Evolutionary conservation across 805 yeast genomes (phyloP).

Genomic region (Pachysolen tannophilus): DNA sequence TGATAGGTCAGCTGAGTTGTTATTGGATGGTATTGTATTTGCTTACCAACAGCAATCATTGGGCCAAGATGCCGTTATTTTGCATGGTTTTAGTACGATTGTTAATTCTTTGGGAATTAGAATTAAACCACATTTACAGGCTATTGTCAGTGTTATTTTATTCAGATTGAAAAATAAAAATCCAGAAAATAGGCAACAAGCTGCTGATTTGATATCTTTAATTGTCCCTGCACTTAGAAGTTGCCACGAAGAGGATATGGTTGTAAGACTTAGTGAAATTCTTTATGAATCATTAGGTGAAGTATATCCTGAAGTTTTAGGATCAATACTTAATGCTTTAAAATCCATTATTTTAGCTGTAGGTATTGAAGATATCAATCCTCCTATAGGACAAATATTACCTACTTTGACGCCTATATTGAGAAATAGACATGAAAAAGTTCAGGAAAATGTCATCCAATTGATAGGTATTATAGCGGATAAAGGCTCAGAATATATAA

Average conservation of each 20-base stretch:
- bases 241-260: conserved; percentile 55
- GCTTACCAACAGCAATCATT: conserved; percentile 75
- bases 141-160: conserved; percentile 63
- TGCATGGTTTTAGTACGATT: conserved; percentile 58
- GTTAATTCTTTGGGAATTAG: conserved; percentile 55
- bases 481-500: conserved; percentile 69
- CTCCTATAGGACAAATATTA: conserved; percentile 73
- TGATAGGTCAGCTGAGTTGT: conserved; percentile 47
- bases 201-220: conserved; percentile 67
- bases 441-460: conserved; percentile 74
- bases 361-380: conserved; percentile 57
- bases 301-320: conserved; percentile 87
- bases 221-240: conserved; percentile 58
- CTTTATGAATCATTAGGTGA: conserved; percentile 91
- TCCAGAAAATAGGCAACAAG: conserved; percentile 70
- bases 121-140: conserved; percentile 62
- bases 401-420: conserved; percentile 90
- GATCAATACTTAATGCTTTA: conserved; percentile 72
- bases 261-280: conserved; percentile 64
- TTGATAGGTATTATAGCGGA: conserved; percentile 79
- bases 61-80: conserved; percentile 45
- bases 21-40: conserved; percentile 73
- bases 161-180: conserved; percentile 66
- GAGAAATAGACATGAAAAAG: conserved; percentile 83
- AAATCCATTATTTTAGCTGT: conserved; percentile 51